These are phyloP conservation scores for Lyophyllum decastes DNA, from an alignment of 768 basidiomycete genomes.

Conservation along the genomic window DNA sequence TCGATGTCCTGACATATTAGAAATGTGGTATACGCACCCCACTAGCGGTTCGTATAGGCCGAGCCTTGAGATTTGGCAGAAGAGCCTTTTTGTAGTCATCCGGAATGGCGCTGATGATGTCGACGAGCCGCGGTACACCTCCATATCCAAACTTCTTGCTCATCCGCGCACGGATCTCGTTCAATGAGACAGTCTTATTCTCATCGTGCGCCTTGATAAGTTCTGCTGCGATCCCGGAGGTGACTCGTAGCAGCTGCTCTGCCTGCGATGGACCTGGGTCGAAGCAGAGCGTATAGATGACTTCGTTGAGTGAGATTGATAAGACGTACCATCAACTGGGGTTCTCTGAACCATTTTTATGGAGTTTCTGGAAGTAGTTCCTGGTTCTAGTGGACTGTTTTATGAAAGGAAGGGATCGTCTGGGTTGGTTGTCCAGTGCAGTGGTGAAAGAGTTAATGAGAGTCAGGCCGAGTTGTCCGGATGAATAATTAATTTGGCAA, in stretches of 20 bases:
- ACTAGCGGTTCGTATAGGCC: slow-evolving; percentile 95
- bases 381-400: too few species aligned
- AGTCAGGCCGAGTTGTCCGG: not conserved
- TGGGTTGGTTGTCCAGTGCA: too few species aligned
- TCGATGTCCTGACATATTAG: not conserved
- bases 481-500: not conserved
- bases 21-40: slow-evolving; percentile 60
- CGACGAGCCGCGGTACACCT: slow-evolving; percentile 90
- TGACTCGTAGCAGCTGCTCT: slow-evolving; percentile 86
- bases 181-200: slow-evolving; percentile 79
- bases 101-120: slow-evolving; percentile 97
- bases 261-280: slow-evolving; percentile 78
- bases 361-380: not conserved
- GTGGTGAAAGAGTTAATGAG: not conserved
- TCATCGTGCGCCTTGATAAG: slow-evolving; percentile 87
- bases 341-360: slow-evolving; percentile 15
- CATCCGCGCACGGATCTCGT: slow-evolving; percentile 82
- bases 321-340: slow-evolving; percentile 13
- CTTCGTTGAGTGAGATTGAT: not conserved
- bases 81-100: slow-evolving; percentile 95
- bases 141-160: slow-evolving; percentile 89
- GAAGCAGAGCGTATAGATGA: not conserved
- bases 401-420: too few species aligned
- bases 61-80: slow-evolving; percentile 85
- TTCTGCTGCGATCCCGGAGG: slow-evolving; percentile 92